Conservation (phyloP, 257 asterid species). For the Dorcoceras hygrometricum region DNA sequence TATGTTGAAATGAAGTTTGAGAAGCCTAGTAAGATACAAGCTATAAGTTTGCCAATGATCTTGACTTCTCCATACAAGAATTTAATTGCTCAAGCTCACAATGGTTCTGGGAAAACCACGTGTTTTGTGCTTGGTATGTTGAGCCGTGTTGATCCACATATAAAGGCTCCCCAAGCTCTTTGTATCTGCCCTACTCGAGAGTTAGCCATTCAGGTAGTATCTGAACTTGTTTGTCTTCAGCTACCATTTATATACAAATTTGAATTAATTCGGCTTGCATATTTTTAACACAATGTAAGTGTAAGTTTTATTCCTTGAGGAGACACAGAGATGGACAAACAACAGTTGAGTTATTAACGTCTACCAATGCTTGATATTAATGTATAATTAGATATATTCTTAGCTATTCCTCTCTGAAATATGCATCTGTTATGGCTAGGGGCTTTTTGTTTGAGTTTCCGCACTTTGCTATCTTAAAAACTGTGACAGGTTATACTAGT, state of each 20-base stretch:
- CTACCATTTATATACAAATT: background rate
- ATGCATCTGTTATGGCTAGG: background rate
- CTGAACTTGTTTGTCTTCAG: constrained; percentile 12
- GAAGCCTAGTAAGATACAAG: constrained; percentile 84
- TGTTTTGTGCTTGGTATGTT: constrained; percentile 97
- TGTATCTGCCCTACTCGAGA: constrained; percentile 98
- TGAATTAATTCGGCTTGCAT: background rate
- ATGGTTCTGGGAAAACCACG: constrained; percentile 97
- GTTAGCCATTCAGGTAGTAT: constrained; percentile 81
- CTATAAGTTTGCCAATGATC: constrained; percentile 87
- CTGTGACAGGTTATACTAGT: background rate
- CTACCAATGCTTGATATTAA: background rate
- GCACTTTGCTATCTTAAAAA: background rate
- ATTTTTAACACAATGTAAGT: constrained; percentile 6
- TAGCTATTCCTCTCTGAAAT: background rate
- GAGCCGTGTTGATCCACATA: constrained; percentile 77
- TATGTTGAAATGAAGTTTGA: constrained; percentile 81
- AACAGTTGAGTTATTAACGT: background rate
- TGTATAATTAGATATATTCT: background rate
- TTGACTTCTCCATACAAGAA: constrained; percentile 76
- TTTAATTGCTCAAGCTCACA: constrained; percentile 94
- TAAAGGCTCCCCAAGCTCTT: constrained; percentile 81
- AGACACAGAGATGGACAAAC: background rate
- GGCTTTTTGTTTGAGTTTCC: background rate
- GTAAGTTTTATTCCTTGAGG: background rate